Evolutionary conservation across 495 filamentous ascomycete species (phyloP).

Genomic region (Aspergillus steynii): DNA sequence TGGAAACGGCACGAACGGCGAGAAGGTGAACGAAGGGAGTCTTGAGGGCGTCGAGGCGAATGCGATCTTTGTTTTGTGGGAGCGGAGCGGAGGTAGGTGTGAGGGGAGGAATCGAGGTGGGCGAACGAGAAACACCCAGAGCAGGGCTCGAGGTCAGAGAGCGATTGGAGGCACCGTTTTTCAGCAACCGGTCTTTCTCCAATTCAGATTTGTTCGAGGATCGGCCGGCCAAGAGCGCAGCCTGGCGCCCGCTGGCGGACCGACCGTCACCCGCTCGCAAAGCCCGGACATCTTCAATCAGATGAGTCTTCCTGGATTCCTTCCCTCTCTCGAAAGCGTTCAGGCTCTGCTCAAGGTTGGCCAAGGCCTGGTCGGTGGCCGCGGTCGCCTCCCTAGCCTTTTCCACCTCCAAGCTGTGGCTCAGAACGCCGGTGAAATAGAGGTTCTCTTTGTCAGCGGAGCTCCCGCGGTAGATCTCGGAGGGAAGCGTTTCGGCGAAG

Average conservation of each 20-base stretch:
- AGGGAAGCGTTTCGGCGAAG: conserved; percentile 46
- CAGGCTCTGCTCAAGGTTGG: conserved; percentile 56
- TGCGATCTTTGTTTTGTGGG: conserved; percentile 53
- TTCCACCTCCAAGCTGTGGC: conserved; percentile 56
- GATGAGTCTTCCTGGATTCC: conserved; percentile 52
- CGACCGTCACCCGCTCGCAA: conserved; percentile 33
- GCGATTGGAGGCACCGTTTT: conserved; percentile 44
- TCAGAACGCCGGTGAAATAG: conserved; percentile 55
- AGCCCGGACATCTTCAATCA: conserved; percentile 40
- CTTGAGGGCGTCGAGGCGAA: conserved; percentile 52
- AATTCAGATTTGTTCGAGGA: conserved; percentile 40
- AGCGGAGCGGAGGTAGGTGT: conserved; percentile 50
- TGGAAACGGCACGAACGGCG: conserved; percentile 60
- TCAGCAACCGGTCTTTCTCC: conserved; percentile 48
- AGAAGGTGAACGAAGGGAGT: conserved; percentile 72
- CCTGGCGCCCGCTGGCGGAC: conserved; percentile 24
- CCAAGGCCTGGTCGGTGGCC: conserved; percentile 52
- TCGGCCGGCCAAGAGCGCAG: conserved; percentile 26
- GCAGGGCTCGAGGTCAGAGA: conserved; percentile 67
- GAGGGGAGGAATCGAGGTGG: conserved; percentile 34
- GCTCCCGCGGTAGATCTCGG: conserved; percentile 51
- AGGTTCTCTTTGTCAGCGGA: conserved; percentile 42
- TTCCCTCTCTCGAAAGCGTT: conserved; percentile 51
- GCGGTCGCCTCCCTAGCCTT: conserved; percentile 55
- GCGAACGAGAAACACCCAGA: conserved; percentile 51